Evolutionary conservation across 78 protist species (phyloP).

Genomic region (Dictyostelium brefeldianum): DNA sequence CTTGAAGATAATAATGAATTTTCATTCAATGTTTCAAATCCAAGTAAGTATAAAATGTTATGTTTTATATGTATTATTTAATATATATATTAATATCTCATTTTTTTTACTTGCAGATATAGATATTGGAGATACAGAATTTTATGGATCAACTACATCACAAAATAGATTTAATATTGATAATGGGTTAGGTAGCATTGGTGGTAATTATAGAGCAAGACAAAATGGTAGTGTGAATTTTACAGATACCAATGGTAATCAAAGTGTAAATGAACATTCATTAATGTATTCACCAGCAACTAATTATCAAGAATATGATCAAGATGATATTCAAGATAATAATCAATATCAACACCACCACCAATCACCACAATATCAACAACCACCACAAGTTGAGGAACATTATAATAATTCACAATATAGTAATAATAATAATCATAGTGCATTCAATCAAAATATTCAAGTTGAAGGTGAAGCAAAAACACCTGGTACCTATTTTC

Average conservation of each 20-base stretch:
- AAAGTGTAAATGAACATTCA: slow-evolving; percentile 7
- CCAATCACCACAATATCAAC: too few relatives aligned
- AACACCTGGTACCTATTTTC: slow-evolving; percentile 43
- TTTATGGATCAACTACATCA: slow-evolving; percentile 11
- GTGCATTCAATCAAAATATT: background rate
- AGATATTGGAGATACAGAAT: slow-evolving; percentile 1
- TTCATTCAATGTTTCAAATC: slow-evolving; percentile 24
- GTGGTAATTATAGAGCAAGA: background rate
- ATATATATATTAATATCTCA: background rate
- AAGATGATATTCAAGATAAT: background rate
- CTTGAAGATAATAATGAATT: background rate
- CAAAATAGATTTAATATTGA: slow-evolving; percentile 12
- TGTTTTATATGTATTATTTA: background rate
- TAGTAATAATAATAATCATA: background rate
- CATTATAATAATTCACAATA: background rate
- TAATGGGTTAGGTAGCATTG: background rate
- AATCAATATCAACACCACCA: background rate
- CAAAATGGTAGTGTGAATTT: background rate
- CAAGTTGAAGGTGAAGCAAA: slow-evolving; percentile 4
- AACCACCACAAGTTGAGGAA: background rate
- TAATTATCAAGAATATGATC: slow-evolving; percentile 22
- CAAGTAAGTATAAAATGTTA: slow-evolving; percentile 10
- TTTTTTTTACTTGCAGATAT: background rate
- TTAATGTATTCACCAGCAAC: slow-evolving; percentile 13
- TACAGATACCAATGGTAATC: background rate